Base-by-base conservation (phyloP, 1,284 basidiomycete species). In the Trichosporon inkin region DNA sequence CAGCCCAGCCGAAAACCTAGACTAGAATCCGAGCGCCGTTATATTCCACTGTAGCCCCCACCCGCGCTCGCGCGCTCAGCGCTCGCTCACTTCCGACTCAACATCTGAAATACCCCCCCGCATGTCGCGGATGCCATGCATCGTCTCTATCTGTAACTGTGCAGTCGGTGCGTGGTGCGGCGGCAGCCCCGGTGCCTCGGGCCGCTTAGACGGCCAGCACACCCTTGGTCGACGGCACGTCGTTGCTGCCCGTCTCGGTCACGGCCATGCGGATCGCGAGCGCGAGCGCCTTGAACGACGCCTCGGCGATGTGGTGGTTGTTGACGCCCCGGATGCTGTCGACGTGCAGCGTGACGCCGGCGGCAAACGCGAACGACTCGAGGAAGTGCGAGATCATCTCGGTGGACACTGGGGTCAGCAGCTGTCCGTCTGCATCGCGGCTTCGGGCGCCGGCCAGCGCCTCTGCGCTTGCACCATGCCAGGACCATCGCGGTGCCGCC, bases 211-310 rank as follows among this genome's bases (percentile, higher is more conserved):
- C 52, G 22, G 78, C 78, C 51, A 96, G 80, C 3, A 96, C 91
- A 63, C 95, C 96, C 79, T 99, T 99, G 8, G 96, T 99, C 74
- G 91, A 95, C 2, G 96, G 96, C 19, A 99, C 87, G 66, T 99
- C 96, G 70, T 87, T 84, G 14, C 88, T 85, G 6, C 94, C 94
- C 0, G 95, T 99, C 66, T 83, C 82, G 71, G 92, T 86, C 64
- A 96, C 89, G 16, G 96, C 96, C 78, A 97, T 87, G 67, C 89
- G 87, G 70, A 99, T 93, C 4, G 96, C 96, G 17, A 99, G 82
- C 0, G 95, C 96, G 24, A 98, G 80, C 0, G 95, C 95, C 80
- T 99, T 99, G 85, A 99, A 99, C 6, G 94, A 92, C 5, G 93
- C 92, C 78, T 99, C 96, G 35, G 93, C 86, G 62, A 90, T 86